Evolutionary conservation across 805 yeast species (phyloP).

Genomic region (Schizosaccharomyces octosporus): DNA sequence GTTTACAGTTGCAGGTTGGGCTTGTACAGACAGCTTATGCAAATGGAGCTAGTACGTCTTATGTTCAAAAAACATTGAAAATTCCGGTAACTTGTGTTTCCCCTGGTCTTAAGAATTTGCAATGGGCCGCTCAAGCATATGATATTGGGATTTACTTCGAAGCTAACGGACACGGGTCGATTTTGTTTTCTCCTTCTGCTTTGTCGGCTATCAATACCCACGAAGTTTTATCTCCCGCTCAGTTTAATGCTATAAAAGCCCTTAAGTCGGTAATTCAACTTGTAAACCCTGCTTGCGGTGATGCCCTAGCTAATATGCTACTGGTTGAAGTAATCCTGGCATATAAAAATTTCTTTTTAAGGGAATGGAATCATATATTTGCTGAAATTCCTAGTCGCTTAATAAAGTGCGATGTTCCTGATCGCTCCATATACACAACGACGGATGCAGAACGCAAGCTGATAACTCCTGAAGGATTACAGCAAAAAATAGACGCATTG

Average conservation of each 20-base stretch:
- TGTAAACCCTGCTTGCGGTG: constrained; percentile 95
- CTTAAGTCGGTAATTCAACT: constrained; percentile 38
- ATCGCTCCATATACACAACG: constrained; percentile 55
- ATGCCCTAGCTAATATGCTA: constrained; percentile 78
- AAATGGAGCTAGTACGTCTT: constrained; percentile 71
- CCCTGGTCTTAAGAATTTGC: constrained; percentile 91
- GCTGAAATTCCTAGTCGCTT: constrained; percentile 69
- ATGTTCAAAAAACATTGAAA: constrained; percentile 31
- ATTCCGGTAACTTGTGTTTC: constrained; percentile 73
- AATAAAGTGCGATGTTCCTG: constrained; percentile 59
- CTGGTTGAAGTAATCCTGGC: constrained; percentile 43
- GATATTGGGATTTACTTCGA: constrained; percentile 90
- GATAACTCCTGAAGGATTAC: constrained; percentile 55
- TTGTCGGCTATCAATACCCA: constrained; percentile 17
- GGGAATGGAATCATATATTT: constrained; percentile 53
- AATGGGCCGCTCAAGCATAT: constrained; percentile 58
- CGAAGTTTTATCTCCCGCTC: constrained; percentile 19
- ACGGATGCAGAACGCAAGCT: constrained; percentile 76
- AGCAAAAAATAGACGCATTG: constrained; percentile 37
- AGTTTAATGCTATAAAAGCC: constrained; percentile 26
- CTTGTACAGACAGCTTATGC: constrained; percentile 96
- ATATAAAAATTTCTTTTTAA: constrained; percentile 32
- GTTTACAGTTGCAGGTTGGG: constrained; percentile 29
- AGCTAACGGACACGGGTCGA: constrained; percentile 98
- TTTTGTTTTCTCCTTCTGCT: constrained; percentile 40